These are phyloP conservation scores for Trichosporon inkin DNA, from an alignment of 1,284 basidiomycete species.

Conservation along the genomic window DNA sequence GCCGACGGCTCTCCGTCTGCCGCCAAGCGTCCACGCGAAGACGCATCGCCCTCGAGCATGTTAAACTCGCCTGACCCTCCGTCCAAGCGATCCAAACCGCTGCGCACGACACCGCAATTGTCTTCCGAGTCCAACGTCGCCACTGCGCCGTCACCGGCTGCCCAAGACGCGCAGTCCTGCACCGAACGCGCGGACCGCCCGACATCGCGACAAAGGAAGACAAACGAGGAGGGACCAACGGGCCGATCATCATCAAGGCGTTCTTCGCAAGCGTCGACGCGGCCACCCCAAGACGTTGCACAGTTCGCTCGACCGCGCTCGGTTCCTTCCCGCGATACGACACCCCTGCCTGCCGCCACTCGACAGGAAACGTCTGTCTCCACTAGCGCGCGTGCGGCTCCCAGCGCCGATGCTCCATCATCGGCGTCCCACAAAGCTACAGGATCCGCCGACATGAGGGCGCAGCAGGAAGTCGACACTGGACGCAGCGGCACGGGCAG, in stretches of 20 bases:
- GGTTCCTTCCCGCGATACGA: neutral
- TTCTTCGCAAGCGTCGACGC: no score
- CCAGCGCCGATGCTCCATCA: neutral
- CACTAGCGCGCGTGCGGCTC: neutral
- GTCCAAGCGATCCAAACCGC: neutral
- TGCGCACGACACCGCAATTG: neutral
- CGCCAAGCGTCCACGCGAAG: neutral
- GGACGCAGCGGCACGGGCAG: constrained; percentile 2
- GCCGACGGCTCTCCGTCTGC: neutral
- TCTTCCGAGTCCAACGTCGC: neutral
- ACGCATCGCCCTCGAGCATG: neutral
- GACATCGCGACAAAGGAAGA: neutral
- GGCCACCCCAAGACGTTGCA: neutral
- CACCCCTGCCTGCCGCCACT: neutral
- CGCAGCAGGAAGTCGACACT: neutral
- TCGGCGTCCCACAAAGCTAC: neutral
- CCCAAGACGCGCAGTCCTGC: neutral
- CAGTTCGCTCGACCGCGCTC: neutral
- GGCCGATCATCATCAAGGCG: neutral
- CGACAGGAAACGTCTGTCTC: neutral
- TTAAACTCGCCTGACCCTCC: neutral
- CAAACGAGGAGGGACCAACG: neutral
- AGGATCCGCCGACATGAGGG: neutral
- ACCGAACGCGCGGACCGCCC: neutral
- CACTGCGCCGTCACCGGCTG: neutral